A percentile compares a stretch with the other conserved stretches of the same genome.
These are phyloP conservation scores for Hirschioporus abietinus DNA, from an alignment of 768 basidiomycete species.

Conservation along the genomic window DNA sequence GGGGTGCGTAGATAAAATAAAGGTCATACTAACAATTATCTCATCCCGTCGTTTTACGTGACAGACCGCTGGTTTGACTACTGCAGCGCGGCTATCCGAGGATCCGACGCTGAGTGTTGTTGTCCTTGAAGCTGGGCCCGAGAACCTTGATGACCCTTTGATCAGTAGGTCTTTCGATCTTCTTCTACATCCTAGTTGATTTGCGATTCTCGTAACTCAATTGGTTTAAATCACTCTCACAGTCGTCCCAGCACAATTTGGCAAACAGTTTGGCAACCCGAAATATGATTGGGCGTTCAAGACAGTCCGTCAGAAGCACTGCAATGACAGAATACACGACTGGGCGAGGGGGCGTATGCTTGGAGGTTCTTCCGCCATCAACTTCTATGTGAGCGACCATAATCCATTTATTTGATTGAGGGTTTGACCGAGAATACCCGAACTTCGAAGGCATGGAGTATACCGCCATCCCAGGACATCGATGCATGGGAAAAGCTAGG, in stretches of 20 bases:
- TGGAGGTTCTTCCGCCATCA: constrained; percentile 14
- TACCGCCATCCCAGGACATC: constrained; percentile 18
- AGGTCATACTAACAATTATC: not conserved
- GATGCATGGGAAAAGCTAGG: constrained; percentile 18
- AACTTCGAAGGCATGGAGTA: constrained; percentile 15
- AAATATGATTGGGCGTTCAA: constrained; percentile 17
- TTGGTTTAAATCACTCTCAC: not conserved
- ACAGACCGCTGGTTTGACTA: constrained; percentile 36
- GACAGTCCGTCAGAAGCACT: constrained; percentile 14
- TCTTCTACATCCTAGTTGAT: not conserved
- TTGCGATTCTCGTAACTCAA: not conserved
- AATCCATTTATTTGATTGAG: not conserved
- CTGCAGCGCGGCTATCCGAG: constrained; percentile 44
- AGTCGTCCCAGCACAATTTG: not conserved
- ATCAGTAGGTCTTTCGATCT: not conserved
- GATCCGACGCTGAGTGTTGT: constrained; percentile 37
- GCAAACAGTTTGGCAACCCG: constrained; percentile 10
- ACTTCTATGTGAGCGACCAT: not conserved
- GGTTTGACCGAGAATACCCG: not conserved
- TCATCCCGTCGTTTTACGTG: too few species aligned
- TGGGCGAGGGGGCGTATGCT: constrained; percentile 14
- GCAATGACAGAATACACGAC: constrained; percentile 9
- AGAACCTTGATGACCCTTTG: constrained; percentile 2
- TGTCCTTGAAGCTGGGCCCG: constrained; percentile 43
- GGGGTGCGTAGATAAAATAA: not conserved